These are phyloP conservation scores for Annulohypoxylon maeteangense DNA, from an alignment of 495 filamentous ascomycete species.

Conservation along the genomic window DNA sequence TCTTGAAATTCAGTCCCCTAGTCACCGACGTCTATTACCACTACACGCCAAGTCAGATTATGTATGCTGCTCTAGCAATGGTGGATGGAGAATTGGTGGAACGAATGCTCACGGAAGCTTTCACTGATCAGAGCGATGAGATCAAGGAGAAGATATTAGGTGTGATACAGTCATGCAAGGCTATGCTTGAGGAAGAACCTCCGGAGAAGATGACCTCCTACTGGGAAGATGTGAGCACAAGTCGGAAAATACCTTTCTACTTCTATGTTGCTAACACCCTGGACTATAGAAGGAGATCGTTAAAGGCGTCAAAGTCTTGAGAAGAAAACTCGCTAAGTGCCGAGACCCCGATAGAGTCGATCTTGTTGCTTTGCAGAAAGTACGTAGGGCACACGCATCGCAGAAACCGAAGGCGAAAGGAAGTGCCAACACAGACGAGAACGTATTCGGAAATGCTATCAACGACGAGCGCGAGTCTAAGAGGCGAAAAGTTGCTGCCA, in stretches of 20 bases:
- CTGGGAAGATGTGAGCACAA: constrained; percentile 53
- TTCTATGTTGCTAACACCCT: constrained; percentile 44
- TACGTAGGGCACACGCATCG: constrained; percentile 53
- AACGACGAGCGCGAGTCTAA: constrained; percentile 58
- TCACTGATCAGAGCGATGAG: constrained; percentile 53
- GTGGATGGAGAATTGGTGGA: constrained; percentile 77
- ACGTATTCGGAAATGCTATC: constrained; percentile 52
- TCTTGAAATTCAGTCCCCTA: constrained; percentile 80
- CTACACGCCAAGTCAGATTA: constrained; percentile 94
- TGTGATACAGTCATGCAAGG: constrained; percentile 61
- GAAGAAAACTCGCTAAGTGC: constrained; percentile 81
- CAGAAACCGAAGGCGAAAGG: constrained; percentile 58
- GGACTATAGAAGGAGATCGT: constrained; percentile 49
- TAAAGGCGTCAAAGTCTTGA: constrained; percentile 62
- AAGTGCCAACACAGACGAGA: constrained; percentile 54
- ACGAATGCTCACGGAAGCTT: constrained; percentile 79
- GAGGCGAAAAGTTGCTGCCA: constrained; percentile 68
- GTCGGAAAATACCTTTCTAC: background rate
- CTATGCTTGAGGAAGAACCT: constrained; percentile 61
- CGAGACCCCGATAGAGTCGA: constrained; percentile 76
- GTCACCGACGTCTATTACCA: constrained; percentile 96
- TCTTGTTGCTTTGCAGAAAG: constrained; percentile 66
- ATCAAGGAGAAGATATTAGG: constrained; percentile 58
- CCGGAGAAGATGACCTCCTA: constrained; percentile 55
- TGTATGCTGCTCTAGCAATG: constrained; percentile 79